phyloP scores from a whole-genome alignment of 1,284 basidiomycete genomes.

The Pseudozyma thailandica region DNA sequence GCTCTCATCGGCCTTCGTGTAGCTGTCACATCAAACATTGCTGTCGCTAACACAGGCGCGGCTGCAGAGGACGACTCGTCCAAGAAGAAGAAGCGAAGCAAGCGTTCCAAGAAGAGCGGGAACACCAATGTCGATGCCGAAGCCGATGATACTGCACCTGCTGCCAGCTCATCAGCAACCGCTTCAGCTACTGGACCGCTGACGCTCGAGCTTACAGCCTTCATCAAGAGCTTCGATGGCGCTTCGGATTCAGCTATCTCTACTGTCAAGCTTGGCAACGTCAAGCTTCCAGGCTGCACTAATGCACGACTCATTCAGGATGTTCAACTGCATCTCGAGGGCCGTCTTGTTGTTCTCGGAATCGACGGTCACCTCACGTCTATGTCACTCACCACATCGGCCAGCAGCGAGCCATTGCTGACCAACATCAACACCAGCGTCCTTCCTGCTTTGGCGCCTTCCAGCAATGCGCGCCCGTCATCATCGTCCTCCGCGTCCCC shows the following conservation, averaged over 20 bases:
- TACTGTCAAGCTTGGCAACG: constrained; percentile 18
- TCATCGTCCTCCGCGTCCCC: constrained; percentile 31
- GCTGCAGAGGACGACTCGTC: constrained; percentile 6
- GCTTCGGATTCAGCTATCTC: constrained; percentile 17
- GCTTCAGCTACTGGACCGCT: constrained; percentile 12
- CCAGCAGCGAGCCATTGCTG: constrained; percentile 24
- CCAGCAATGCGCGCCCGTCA: constrained; percentile 21
- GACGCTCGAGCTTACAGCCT: constrained; percentile 29
- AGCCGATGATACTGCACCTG: constrained; percentile 1
- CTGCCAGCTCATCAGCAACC: constrained; percentile 2
- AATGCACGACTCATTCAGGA: constrained; percentile 27
- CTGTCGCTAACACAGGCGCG: background rate
- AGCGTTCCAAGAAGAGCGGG: constrained; percentile 29
- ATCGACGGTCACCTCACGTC: constrained; percentile 30
- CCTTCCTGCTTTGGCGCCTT: constrained; percentile 17
- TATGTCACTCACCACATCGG: constrained; percentile 11
- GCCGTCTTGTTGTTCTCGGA: constrained; percentile 27
- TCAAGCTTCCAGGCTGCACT: constrained; percentile 10
- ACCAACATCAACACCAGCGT: constrained; percentile 11
- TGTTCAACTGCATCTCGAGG: constrained; percentile 33
- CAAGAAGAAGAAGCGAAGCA: constrained; percentile 44
- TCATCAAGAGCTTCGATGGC: constrained; percentile 38
- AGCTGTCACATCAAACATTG: constrained; percentile 23
- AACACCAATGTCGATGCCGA: constrained; percentile 8
- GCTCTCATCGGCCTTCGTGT: constrained; percentile 34